Conservation (phyloP, 1,139 yeast genomes). For the Yamadazyma kanchanaburiensis region DNA sequence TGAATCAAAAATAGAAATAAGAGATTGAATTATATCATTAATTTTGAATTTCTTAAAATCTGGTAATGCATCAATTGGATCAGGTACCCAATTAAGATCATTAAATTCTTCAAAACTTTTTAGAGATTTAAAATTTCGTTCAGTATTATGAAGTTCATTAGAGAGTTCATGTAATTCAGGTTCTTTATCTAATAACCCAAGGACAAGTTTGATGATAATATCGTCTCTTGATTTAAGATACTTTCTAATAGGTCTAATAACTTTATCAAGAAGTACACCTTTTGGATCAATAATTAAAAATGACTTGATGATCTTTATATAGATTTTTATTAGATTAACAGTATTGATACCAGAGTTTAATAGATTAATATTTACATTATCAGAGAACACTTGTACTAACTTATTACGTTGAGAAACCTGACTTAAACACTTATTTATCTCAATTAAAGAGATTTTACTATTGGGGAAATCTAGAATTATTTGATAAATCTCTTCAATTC, state of each 20-base stretch:
- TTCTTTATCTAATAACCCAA: conserved; percentile 62
- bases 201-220: conserved; percentile 64
- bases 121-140: conserved; percentile 10
- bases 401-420: conserved; percentile 39
- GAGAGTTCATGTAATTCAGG: conserved; percentile 49
- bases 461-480: conserved; percentile 59
- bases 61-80: conserved; percentile 89
- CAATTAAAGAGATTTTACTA: conserved; percentile 59
- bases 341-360: conserved; percentile 86
- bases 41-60: conserved; percentile 70
- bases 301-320: conserved; percentile 68
- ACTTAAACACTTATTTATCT: conserved; percentile 51
- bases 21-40: conserved; percentile 67
- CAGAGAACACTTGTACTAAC: conserved; percentile 55
- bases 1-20: conserved; percentile 74
- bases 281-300: conserved; percentile 81
- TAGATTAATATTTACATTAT: conserved; percentile 46
- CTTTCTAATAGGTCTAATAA: conserved; percentile 67
- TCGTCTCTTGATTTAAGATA: conserved; percentile 72
- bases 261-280: conserved; percentile 78
- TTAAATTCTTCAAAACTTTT: conserved; percentile 30
- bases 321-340: conserved; percentile 63
- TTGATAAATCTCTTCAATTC: conserved; percentile 65
- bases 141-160: conserved; percentile 40
- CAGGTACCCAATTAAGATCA: conserved; percentile 76